phyloP scores from a whole-genome alignment of 2,329 filamentous ascomycete genomes.

The Rhynchosporium secalis region DNA sequence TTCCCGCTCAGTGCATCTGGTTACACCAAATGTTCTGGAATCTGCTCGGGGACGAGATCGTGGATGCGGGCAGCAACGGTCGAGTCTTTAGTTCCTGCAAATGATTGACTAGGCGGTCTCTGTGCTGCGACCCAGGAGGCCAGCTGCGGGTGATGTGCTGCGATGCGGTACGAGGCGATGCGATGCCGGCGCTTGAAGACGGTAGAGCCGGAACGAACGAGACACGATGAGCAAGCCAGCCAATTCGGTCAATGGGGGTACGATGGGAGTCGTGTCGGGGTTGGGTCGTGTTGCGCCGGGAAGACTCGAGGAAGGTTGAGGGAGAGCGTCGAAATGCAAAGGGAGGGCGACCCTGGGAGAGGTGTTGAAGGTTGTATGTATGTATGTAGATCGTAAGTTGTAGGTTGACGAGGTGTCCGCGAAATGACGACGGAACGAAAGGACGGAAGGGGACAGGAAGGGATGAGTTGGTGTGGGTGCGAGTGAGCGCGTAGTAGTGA shows the following conservation, averaged over 20 bases:
- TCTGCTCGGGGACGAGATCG: not conserved
- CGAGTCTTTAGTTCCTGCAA: constrained; percentile 21
- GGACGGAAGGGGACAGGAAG: not conserved
- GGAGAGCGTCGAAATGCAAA: not conserved
- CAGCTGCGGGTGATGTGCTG: constrained; percentile 32
- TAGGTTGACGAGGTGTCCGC: not conserved
- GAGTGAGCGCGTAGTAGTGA: too few species aligned
- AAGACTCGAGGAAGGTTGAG: not conserved
- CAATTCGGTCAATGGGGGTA: not conserved
- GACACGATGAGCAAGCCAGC: not conserved
- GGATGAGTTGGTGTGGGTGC: not conserved
- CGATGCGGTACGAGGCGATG: constrained; percentile 26
- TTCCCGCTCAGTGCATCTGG: not conserved
- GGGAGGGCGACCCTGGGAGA: not conserved
- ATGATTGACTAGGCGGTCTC: constrained; percentile 22
- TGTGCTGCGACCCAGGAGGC: constrained; percentile 33
- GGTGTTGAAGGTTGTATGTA: too few species aligned
- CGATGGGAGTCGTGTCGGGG: not conserved
- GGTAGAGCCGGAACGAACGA: constrained; percentile 20
- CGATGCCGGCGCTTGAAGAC: constrained; percentile 23
- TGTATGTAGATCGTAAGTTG: not conserved
- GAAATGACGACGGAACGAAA: not conserved
- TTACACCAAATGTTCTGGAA: not conserved
- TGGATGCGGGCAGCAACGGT: constrained; percentile 17
- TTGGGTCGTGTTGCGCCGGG: not conserved